Evolutionary conservation across 2,329 filamentous ascomycete species (phyloP), one percentile per base, ranked within the genome.

Genomic region (Arthroderma uncinatum): DNA sequence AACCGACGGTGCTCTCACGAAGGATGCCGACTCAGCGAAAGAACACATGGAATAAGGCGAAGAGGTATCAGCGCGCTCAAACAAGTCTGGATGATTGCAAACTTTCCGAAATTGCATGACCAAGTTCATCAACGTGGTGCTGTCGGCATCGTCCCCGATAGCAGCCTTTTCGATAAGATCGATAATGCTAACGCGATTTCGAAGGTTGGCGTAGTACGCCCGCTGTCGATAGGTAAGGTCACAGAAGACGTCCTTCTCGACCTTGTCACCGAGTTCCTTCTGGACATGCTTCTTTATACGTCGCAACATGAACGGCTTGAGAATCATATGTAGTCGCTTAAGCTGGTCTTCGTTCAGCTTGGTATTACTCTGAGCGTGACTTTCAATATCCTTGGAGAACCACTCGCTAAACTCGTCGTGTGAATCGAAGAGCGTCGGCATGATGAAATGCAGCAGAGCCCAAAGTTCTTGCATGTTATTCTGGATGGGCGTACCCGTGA

Each of bases 91-190:
- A 69, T 98, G 93, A 68, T 98, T 98, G 76, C 93, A 98, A 58
- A 98, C 93, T 75, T 98, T 98, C 65, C 93, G 84, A 81, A 98
- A 98, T 74, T 98, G 93, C 93, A 98, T 98, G 62, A 98, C 93
- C 62, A 98, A 78, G 72, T 98, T 98, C 93, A 98, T 97, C 66
- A 98, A 75, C 1, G 92, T 97, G 40, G 92, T 91, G 36, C 89
- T 95, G 68, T 97, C 93, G 65, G 92, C 85, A 53, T 97, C 93
- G 65, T 96, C 91, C 36, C 93, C 93, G 64, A 93, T 81, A 1
- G 92, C 92, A 1, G 89, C 90, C 79, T 96, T 97, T 72, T 98
- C 93, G 57, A 98, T 94, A 16, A 98, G 83, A 69, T 98, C 93
- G 84, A 97, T 93, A 64, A 98, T 90, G 72, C 90, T 97, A 74